A percentile compares a stretch with the other conserved stretches of the same genome.
These are phyloP conservation scores for Hypoxylon sp. DNA, from an alignment of 2,329 filamentous ascomycete genomes.

Conservation along the genomic window DNA sequence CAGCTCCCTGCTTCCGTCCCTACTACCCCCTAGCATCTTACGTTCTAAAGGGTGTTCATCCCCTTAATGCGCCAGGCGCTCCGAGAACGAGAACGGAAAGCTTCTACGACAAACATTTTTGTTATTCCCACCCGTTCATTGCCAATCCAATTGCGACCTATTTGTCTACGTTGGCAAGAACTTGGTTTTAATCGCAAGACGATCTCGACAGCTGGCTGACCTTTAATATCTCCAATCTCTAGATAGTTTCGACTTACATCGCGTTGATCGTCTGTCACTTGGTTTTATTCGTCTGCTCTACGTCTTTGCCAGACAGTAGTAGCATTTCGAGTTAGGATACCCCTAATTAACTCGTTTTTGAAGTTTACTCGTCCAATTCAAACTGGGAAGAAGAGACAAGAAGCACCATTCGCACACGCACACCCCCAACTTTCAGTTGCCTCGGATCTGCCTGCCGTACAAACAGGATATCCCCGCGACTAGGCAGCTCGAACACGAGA, in stretches of 20 bases:
- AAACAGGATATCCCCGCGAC: constrained; percentile 26
- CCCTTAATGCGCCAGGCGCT: constrained; percentile 30
- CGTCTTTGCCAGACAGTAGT: constrained; percentile 30
- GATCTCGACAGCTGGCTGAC: constrained; percentile 38
- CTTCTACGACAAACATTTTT: constrained; percentile 21
- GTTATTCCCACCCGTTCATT: constrained; percentile 18
- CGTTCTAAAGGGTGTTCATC: constrained; percentile 24
- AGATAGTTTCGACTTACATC: constrained; percentile 38
- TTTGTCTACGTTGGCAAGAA: constrained; percentile 22
- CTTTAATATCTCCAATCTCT: constrained; percentile 30
- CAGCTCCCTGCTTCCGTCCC: constrained; percentile 29
- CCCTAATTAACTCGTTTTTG: constrained; percentile 19
- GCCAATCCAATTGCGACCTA: constrained; percentile 28
- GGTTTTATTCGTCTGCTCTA: constrained; percentile 24
- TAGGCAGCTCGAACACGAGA: constrained; percentile 38
- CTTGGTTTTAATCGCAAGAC: constrained; percentile 25
- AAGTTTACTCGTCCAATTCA: constrained; percentile 26
- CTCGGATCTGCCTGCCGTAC: constrained; percentile 36
- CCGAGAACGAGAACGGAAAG: constrained; percentile 8
- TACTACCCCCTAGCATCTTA: constrained; percentile 21
- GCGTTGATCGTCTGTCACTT: constrained; percentile 40
- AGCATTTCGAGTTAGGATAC: constrained; percentile 27
- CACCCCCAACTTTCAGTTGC: constrained; percentile 31
- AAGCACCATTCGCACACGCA: constrained; percentile 25
- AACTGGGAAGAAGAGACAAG: constrained; percentile 34